Conservation (phyloP, 83 land plant genomes). For the Diphasiastrum complanatum region DNA sequence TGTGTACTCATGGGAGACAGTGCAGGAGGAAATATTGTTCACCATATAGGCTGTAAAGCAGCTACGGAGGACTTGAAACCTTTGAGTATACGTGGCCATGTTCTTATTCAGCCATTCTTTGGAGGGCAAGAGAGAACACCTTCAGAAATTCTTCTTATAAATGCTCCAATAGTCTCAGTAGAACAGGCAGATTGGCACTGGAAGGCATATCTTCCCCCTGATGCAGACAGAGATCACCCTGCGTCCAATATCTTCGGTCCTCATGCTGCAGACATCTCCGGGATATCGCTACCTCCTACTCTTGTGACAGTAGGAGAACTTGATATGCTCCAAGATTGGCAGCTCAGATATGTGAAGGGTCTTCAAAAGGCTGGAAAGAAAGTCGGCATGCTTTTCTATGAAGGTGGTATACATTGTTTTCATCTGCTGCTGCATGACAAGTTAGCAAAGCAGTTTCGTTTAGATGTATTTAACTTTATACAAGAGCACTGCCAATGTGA, state of each 20-base stretch:
- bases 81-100: conserved; percentile 29
- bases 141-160: conserved; percentile 29
- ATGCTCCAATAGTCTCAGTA: conserved; percentile 12
- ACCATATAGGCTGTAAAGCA: conserved; percentile 41
- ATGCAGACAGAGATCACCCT: conserved; percentile 45
- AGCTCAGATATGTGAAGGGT: conserved; percentile 32
- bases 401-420: conserved; percentile 36
- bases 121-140: conserved; percentile 45
- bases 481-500: no score
- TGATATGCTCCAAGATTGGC: conserved; percentile 51
- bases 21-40: conserved; percentile 66
- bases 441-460: no score
- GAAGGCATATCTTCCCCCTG: conserved; percentile 57
- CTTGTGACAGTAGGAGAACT: conserved; percentile 39
- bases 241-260: conserved; percentile 47
- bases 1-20: conserved; percentile 64
- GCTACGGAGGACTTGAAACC: conserved; percentile 18
- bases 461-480: no score
- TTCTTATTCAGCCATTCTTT: conserved; percentile 54
- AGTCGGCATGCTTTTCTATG: conserved; percentile 30
- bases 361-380: conserved; percentile 24
- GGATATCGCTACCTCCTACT: conserved; percentile 22
- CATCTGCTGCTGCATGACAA: conserved; percentile 15
- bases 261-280: conserved; percentile 1
- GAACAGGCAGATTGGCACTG: conserved; percentile 42